Conservation (phyloP, 2,329 filamentous ascomycete genomes). For the Sarocladium brachiariae region DNA sequence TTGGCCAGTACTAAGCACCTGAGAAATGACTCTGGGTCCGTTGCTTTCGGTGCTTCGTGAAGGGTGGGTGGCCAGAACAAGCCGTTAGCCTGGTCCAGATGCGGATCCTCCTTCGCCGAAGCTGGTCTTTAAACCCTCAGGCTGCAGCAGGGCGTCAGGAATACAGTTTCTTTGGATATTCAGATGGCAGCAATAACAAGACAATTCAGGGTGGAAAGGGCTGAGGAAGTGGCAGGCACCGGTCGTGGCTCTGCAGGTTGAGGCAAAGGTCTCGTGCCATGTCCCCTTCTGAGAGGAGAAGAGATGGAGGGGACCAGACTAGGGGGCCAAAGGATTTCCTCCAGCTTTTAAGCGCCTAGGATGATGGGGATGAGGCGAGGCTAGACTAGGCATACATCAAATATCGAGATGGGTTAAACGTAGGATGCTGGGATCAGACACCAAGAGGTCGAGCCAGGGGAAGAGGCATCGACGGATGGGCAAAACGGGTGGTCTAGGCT, state of each 20-base stretch:
- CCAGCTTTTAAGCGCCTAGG: slow-evolving; percentile 4
- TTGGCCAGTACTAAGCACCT: background rate
- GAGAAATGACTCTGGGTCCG: slow-evolving; percentile 7
- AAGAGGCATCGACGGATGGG: slow-evolving; percentile 2
- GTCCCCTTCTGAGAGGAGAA: background rate
- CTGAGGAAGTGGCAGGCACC: background rate
- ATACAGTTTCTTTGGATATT: background rate
- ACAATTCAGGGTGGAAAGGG: background rate
- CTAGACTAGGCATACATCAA: background rate
- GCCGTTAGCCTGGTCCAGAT: background rate
- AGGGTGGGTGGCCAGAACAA: slow-evolving; percentile 1
- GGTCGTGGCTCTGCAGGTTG: background rate
- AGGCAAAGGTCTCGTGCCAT: background rate
- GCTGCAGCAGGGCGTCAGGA: background rate
- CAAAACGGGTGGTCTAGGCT: no score
- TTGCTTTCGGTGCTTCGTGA: slow-evolving; percentile 4
- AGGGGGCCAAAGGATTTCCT: background rate
- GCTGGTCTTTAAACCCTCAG: background rate
- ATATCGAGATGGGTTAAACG: background rate
- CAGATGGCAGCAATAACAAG: background rate
- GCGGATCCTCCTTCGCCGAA: slow-evolving; percentile 6
- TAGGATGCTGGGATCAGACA: background rate
- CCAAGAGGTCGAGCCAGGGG: background rate
- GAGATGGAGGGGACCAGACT: background rate
- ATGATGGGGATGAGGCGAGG: background rate